These are phyloP conservation scores for Alternaria sp. DNA, from an alignment of 2,329 filamentous ascomycete genomes.

Conservation along the genomic window DNA sequence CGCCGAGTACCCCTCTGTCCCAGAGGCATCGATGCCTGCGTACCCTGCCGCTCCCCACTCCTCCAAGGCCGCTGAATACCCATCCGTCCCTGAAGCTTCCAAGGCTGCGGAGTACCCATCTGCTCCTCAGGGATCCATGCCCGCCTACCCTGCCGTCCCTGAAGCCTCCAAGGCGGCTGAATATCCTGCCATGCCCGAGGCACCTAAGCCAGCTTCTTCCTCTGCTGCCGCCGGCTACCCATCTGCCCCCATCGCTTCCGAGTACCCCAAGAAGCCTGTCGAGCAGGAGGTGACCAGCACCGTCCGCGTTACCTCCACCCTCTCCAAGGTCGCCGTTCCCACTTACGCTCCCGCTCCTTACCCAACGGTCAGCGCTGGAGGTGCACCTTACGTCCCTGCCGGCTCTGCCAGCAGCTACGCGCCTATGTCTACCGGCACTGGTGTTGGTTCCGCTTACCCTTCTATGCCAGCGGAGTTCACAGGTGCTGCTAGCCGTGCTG, in stretches of 20 bases:
- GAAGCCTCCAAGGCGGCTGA: slow-evolving; percentile 7
- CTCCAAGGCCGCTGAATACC: slow-evolving; percentile 9
- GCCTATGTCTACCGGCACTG: slow-evolving; percentile 17
- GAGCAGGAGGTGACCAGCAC: slow-evolving; percentile 10
- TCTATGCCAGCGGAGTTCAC: slow-evolving; percentile 30
- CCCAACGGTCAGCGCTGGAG: slow-evolving; percentile 7
- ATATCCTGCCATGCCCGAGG: slow-evolving; percentile 8
- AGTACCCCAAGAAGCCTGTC: slow-evolving; percentile 27
- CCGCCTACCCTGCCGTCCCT: slow-evolving; percentile 7
- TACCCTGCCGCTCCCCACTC: slow-evolving; percentile 7
- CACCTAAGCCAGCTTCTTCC: slow-evolving; percentile 7
- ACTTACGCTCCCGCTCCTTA: slow-evolving; percentile 20
- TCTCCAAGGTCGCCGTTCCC: slow-evolving; percentile 33
- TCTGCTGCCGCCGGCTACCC: slow-evolving; percentile 1
- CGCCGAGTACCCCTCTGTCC: slow-evolving; percentile 8
- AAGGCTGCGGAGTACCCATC: slow-evolving; percentile 7
- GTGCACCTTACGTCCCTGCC: slow-evolving; percentile 11
- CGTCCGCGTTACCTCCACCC: slow-evolving; percentile 25
- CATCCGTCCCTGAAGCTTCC: slow-evolving; percentile 1
- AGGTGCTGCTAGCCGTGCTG: slow-evolving; percentile 35
- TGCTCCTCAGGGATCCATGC: background rate
- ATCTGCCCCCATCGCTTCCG: slow-evolving; percentile 4
- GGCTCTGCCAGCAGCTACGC: slow-evolving; percentile 12
- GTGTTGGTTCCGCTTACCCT: slow-evolving; percentile 23
- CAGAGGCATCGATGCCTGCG: background rate